Evolutionary conservation across 2,329 filamentous ascomycete species (phyloP).

Genomic region (Chaetothyriales sp.): DNA sequence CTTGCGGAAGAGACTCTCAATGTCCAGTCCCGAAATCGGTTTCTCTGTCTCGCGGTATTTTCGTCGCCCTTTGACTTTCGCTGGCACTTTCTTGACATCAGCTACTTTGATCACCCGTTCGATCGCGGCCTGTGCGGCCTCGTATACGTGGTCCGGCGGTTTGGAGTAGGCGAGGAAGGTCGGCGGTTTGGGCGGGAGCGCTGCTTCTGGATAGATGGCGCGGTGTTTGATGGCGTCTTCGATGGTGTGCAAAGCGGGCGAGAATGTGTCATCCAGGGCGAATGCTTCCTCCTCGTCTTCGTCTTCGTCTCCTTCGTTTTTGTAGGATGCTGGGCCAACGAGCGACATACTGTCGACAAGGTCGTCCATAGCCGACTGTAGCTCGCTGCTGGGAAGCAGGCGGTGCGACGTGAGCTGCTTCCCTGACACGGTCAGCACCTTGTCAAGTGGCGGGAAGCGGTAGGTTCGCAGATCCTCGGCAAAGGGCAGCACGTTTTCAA

Average conservation of each 20-base stretch:
- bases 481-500: conserved; percentile 83
- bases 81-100: conserved; percentile 76
- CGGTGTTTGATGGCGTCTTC: conserved; percentile 72
- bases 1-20: conserved; percentile 61
- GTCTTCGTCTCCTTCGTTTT: conserved; percentile 54
- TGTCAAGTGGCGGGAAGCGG: conserved; percentile 77
- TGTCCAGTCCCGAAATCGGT: conserved; percentile 77
- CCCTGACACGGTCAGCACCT: conserved; percentile 73
- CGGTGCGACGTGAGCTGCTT: conserved; percentile 67
- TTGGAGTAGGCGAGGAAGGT: conserved; percentile 57
- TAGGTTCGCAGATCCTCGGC: conserved; percentile 85
- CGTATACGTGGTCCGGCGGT: conserved; percentile 52
- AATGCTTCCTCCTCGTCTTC: conserved; percentile 50
- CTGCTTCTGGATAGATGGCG: conserved; percentile 55
- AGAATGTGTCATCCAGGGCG: conserved; percentile 65
- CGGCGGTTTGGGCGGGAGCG: conserved; percentile 46
- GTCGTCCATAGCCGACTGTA: conserved; percentile 69
- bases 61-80: conserved; percentile 61
- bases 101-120: conserved; percentile 51
- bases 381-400: conserved; percentile 59
- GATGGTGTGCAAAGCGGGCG: conserved; percentile 73
- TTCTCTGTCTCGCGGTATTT: conserved; percentile 53
- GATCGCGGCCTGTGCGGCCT: conserved; percentile 42
- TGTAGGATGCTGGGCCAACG: conserved; percentile 29
- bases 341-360: conserved; percentile 93